Conservation (phyloP, 2,329 filamentous ascomycete species). For the Cylindrodendrum hubeiense region DNA sequence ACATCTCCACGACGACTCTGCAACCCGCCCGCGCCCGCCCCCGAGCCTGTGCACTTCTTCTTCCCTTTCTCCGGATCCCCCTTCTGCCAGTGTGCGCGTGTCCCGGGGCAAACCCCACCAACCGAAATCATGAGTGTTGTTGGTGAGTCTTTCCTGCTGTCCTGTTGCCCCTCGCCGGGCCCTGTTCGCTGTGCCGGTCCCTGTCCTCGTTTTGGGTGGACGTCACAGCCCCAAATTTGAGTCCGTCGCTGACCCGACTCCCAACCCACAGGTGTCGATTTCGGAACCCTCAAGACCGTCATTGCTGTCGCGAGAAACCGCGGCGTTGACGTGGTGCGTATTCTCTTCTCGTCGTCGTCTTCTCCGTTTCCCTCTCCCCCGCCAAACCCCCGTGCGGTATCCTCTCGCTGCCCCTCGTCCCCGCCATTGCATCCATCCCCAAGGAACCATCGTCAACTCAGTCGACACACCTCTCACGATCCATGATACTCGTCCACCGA, state of each 20-base stretch:
- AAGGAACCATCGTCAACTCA: background rate
- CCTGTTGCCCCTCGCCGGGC: conserved; percentile 1
- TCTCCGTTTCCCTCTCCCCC: conserved; percentile 1
- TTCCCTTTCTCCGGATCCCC: conserved; percentile 18
- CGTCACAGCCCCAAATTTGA: background rate
- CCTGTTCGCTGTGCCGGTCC: background rate
- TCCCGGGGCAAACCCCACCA: conserved; percentile 42
- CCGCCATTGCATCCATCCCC: conserved; percentile 23
- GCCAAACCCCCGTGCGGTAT: conserved; percentile 3
- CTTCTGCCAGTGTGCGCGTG: conserved; percentile 34
- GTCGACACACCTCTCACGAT: background rate
- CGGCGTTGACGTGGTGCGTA: conserved; percentile 97
- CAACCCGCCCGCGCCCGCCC: conserved; percentile 28
- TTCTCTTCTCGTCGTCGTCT: conserved; percentile 26
- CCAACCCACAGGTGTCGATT: conserved; percentile 79
- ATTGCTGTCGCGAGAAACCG: conserved; percentile 98
- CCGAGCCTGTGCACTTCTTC: conserved; percentile 36
- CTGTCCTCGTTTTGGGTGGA: background rate
- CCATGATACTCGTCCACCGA: background rate
- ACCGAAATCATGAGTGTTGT: conserved; percentile 66
- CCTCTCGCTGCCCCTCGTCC: conserved; percentile 19
- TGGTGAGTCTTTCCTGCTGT: conserved; percentile 55
- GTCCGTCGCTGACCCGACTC: conserved; percentile 1
- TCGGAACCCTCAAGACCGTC: conserved; percentile 96
- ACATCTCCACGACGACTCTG: conserved; percentile 20